These are phyloP conservation scores for Hevea brasiliensis DNA, from an alignment of 345 rosid genomes.

Conservation along the genomic window DNA sequence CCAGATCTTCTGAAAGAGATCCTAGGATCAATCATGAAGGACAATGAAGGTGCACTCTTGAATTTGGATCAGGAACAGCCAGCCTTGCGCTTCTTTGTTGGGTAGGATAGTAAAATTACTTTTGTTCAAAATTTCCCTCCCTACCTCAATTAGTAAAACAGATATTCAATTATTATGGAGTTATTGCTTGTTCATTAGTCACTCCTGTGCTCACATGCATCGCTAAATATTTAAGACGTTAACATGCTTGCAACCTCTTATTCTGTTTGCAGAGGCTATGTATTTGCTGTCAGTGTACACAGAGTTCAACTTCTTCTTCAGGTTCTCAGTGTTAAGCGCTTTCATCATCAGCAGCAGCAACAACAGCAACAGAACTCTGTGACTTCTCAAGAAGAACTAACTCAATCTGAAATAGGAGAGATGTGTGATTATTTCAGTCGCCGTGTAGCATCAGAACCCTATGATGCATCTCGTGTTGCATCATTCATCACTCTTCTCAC, in stretches of 20 bases:
- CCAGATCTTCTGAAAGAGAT: slow-evolving; percentile 93
- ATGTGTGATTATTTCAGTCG: slow-evolving; percentile 98
- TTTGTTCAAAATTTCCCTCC: neutral
- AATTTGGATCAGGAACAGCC: slow-evolving; percentile 99
- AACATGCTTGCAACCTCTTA: neutral
- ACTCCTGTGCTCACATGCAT: neutral
- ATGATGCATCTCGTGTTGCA: slow-evolving; percentile 96
- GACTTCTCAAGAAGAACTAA: slow-evolving; percentile 84
- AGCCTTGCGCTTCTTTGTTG: slow-evolving; percentile 95
- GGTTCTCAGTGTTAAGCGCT: slow-evolving; percentile 92
- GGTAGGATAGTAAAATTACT: slow-evolving; percentile 51
- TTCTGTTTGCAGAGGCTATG: slow-evolving; percentile 75
- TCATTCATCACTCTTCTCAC: slow-evolving; percentile 99
- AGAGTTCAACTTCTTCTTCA: slow-evolving; percentile 99
- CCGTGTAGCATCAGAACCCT: slow-evolving; percentile 96
- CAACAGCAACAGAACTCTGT: slow-evolving; percentile 71
- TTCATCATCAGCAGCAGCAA: slow-evolving; percentile 86
- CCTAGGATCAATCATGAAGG: slow-evolving; percentile 90
- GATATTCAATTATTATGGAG: too few species aligned
- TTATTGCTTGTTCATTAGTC: neutral
- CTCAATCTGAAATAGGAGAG: slow-evolving; percentile 82
- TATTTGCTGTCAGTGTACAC: slow-evolving; percentile 94
- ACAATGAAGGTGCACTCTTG: slow-evolving; percentile 88
- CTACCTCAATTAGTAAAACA: neutral
- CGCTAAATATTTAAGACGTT: neutral